phyloP scores from a whole-genome alignment of 2,329 filamentous ascomycete species.

The Penicillium oxalicum region DNA sequence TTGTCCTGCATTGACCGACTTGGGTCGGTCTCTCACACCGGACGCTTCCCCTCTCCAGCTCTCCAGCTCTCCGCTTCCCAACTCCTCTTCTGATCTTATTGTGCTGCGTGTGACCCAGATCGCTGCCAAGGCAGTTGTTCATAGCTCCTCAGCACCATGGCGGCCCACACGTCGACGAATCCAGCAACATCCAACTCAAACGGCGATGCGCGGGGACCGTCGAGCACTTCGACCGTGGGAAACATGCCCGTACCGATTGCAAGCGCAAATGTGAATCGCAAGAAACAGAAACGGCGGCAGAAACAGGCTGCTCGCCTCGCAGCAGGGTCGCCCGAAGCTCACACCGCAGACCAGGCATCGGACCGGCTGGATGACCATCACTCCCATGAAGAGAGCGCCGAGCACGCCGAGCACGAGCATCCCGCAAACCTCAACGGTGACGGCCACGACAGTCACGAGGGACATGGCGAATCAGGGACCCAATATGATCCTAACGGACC shows the following conservation, averaged over 20 bases:
- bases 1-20: slow-evolving; percentile 3
- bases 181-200: slow-evolving; percentile 27
- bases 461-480: slow-evolving; percentile 44
- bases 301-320: slow-evolving; percentile 72
- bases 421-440: slow-evolving; percentile 37
- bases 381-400: slow-evolving; percentile 28
- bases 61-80: slow-evolving; percentile 5
- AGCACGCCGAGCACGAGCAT: slow-evolving; percentile 23
- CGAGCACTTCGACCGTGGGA: slow-evolving; percentile 11
- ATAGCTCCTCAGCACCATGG: slow-evolving; percentile 24
- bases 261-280: slow-evolving; percentile 77
- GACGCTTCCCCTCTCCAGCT: slow-evolving; percentile 5
- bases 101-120: slow-evolving; percentile 7
- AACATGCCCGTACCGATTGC: slow-evolving; percentile 10
- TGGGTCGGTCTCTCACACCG: not conserved
- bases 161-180: slow-evolving; percentile 22
- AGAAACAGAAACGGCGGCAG: slow-evolving; percentile 89
- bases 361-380: slow-evolving; percentile 26
- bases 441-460: slow-evolving; percentile 50
- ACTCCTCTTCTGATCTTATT: slow-evolving; percentile 2
- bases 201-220: slow-evolving; percentile 25
- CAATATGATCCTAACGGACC: slow-evolving; percentile 14
- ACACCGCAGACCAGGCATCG: slow-evolving; percentile 17
- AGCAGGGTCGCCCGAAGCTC: slow-evolving; percentile 43
- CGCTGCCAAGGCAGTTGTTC: slow-evolving; percentile 19